Percentiles rank a stretch among this genome's conserved stretches.
phyloP scores from a whole-genome alignment of 2,329 filamentous ascomycete species.

The Beauveria sp. region DNA sequence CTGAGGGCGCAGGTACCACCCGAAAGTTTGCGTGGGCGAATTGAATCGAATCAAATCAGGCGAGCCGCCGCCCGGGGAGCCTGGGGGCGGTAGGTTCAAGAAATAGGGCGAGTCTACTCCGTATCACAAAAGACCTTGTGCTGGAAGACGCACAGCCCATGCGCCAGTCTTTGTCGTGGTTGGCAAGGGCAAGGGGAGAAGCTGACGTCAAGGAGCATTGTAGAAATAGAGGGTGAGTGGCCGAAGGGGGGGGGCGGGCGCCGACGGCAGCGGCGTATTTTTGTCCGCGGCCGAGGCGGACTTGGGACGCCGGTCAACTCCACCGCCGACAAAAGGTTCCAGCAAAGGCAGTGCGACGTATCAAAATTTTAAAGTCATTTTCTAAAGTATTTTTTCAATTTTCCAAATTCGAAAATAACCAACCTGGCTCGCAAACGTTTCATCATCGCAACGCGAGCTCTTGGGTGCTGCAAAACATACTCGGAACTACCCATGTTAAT shows the following conservation, averaged over 20 bases:
- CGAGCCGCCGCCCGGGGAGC: neutral
- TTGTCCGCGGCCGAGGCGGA: neutral
- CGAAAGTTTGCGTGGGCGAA: neutral
- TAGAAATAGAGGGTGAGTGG: neutral
- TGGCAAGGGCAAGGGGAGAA: neutral
- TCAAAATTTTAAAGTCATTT: neutral
- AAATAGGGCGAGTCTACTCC: neutral
- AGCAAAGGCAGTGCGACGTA: neutral
- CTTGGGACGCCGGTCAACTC: neutral
- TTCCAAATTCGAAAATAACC: neutral
- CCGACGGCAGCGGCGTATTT: constrained; percentile 2
- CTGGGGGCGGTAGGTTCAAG: neutral
- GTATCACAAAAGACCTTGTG: neutral
- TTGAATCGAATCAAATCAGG: neutral
- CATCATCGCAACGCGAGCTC: no score
- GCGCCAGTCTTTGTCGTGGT: neutral
- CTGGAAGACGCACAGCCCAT: neutral
- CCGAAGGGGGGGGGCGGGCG: neutral
- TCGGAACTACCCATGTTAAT: neutral
- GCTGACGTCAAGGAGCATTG: constrained; percentile 1
- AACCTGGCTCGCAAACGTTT: no score
- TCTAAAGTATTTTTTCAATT: neutral
- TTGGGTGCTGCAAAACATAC: neutral
- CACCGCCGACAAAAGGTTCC: neutral
- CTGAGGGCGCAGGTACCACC: neutral